phyloP scores from a whole-genome alignment of 306 rosid genomes.

The Rubus idaeus region DNA sequence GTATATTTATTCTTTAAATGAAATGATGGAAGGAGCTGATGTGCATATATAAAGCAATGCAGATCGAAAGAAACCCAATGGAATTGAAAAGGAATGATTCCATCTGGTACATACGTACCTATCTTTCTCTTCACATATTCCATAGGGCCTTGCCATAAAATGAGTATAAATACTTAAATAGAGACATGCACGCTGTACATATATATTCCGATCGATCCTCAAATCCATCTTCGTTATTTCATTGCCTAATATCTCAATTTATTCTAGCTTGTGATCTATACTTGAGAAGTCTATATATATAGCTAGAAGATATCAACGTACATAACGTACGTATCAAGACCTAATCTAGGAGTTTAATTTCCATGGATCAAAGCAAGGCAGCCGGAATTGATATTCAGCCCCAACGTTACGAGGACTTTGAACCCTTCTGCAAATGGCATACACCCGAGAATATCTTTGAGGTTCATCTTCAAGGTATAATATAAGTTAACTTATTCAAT shows the following conservation, averaged over 20 bases:
- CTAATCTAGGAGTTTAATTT: neutral
- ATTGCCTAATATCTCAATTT: neutral
- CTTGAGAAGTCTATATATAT: no score
- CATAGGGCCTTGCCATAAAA: neutral
- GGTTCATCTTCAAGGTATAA: slow-evolving; percentile 44
- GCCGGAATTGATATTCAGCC: neutral
- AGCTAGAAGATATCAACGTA: no score
- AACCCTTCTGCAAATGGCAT: slow-evolving; percentile 56
- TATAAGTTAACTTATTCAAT: no score
- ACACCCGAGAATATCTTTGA: slow-evolving; percentile 24
- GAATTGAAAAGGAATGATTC: slow-evolving; percentile 19
- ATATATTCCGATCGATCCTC: neutral
- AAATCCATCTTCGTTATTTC: neutral
- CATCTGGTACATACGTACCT: neutral
- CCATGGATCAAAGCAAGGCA: slow-evolving; percentile 15
- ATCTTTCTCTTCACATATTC: neutral
- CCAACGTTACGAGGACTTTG: slow-evolving; percentile 47
- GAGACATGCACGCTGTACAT: neutral
- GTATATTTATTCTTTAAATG: no score
- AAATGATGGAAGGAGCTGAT: neutral
- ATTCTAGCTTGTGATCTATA: neutral
- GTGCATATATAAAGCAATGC: neutral
- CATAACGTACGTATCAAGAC: no score
- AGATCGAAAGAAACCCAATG: neutral
- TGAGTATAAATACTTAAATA: neutral